Percentiles rank a stretch among this genome's conserved stretches.
Conservation (phyloP, 768 basidiomycete species). For the Macrolepiota albuminosa region DNA sequence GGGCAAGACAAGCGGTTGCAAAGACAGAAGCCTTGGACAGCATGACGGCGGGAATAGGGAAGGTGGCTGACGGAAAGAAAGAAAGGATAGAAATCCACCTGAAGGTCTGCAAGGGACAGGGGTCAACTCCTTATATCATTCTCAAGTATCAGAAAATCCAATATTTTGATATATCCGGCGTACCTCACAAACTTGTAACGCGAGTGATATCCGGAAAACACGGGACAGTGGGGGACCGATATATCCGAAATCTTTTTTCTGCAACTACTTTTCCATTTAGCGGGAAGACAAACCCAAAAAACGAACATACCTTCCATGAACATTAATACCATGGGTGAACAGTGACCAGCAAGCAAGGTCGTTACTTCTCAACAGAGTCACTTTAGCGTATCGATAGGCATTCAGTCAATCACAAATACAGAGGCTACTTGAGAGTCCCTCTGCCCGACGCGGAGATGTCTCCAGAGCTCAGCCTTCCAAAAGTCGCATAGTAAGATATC, state of each 20-base stretch:
- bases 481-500: background rate
- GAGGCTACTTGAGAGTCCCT: background rate
- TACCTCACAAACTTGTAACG: slow-evolving; percentile 2
- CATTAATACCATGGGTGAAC: background rate
- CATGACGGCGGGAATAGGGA: slow-evolving; percentile 5
- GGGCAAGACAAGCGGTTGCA: slow-evolving; percentile 6
- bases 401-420: background rate
- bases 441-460: background rate
- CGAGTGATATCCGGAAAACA: background rate
- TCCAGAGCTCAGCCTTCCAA: too few species aligned
- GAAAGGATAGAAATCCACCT: slow-evolving; percentile 1
- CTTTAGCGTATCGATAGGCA: background rate
- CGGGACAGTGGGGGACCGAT: background rate
- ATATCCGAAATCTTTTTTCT: background rate
- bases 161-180: background rate
- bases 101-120: slow-evolving; percentile 7
- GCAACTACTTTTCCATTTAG: background rate
- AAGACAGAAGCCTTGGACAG: slow-evolving; percentile 10
- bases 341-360: background rate
- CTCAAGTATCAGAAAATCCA: background rate
- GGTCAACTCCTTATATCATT: slow-evolving; percentile 6
- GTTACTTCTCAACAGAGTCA: background rate
- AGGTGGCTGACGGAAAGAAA: background rate
- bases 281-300: background rate
- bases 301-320: too few species aligned